A percentile compares a stretch with the other conserved stretches of the same genome.
Evolutionary conservation across 495 filamentous ascomycete genomes (phyloP).

Genomic region (Talaromyces proteolyticus): DNA sequence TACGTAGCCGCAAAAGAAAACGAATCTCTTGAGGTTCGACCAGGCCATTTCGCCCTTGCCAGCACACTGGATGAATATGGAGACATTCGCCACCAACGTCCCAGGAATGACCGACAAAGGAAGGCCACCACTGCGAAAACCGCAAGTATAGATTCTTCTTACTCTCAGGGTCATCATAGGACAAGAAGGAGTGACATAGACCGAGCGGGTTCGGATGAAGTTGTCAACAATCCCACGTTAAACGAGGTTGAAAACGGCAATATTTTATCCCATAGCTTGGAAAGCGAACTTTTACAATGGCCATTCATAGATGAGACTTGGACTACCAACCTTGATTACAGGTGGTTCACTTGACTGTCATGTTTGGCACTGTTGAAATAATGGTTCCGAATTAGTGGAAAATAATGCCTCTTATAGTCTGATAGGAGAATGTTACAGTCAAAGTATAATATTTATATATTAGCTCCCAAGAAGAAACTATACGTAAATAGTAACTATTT

Average conservation of each 20-base stretch:
- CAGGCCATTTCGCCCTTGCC: slow-evolving; percentile 26
- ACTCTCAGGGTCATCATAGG: background rate
- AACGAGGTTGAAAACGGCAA: background rate
- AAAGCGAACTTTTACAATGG: slow-evolving; percentile 40
- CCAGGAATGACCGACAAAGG: background rate
- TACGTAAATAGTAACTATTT: too few relatives aligned
- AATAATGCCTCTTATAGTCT: too few relatives aligned
- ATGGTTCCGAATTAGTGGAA: too few relatives aligned
- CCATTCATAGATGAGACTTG: slow-evolving; percentile 38
- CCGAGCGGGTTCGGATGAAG: too few relatives aligned
- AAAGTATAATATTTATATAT: too few relatives aligned
- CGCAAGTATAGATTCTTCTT: slow-evolving; percentile 7
- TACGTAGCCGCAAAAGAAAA: slow-evolving; percentile 30
- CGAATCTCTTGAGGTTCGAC: slow-evolving; percentile 18
- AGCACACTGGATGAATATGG: slow-evolving; percentile 38
- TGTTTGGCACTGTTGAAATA: too few relatives aligned
- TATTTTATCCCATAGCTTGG: slow-evolving; percentile 18
- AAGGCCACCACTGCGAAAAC: slow-evolving; percentile 5
- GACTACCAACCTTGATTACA: slow-evolving; percentile 33
- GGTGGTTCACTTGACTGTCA: slow-evolving; percentile 4
- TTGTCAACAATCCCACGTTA: background rate
- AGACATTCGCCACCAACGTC: slow-evolving; percentile 23
- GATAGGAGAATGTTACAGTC: too few relatives aligned
- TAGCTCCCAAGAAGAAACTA: too few relatives aligned
- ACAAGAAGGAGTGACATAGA: background rate